These are phyloP conservation scores for Penicillium vulpinum DNA, from an alignment of 2,329 filamentous ascomycete genomes.

Conservation along the genomic window DNA sequence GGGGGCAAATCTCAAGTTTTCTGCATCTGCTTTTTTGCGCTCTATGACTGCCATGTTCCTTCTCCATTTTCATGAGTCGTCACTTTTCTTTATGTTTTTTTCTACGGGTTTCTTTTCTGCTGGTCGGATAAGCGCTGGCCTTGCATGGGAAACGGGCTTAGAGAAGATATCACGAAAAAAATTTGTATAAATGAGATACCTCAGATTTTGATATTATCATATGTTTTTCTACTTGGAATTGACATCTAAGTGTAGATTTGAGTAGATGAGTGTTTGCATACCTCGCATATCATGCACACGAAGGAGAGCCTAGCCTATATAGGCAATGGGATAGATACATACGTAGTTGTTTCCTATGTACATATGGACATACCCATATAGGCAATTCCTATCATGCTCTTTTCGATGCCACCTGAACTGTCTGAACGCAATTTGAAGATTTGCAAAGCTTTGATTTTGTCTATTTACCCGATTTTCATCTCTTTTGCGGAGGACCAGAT, in stretches of 20 bases:
- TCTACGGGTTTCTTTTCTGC: conserved; percentile 27
- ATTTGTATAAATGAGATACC: conserved; percentile 28
- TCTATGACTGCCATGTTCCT: conserved; percentile 28
- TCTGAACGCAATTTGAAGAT: conserved; percentile 12
- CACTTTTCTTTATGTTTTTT: conserved; percentile 14
- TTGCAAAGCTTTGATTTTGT: conserved; percentile 28
- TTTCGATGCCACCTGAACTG: too few relatives aligned
- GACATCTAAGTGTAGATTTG: not conserved
- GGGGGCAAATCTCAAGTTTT: conserved; percentile 11
- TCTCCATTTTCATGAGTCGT: conserved; percentile 19
- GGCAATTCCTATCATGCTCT: not conserved
- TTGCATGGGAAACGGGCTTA: conserved; percentile 29
- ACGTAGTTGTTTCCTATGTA: not conserved
- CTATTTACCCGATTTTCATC: conserved; percentile 27
- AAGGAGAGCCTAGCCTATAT: not conserved
- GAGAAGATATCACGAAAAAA: conserved; percentile 23
- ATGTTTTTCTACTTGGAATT: not conserved
- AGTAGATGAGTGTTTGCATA: not conserved
- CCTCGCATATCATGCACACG: not conserved
- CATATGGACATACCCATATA: not conserved
- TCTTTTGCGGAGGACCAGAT: conserved; percentile 13
- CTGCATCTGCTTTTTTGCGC: conserved; percentile 19
- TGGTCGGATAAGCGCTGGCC: conserved; percentile 37
- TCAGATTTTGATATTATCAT: conserved; percentile 6
- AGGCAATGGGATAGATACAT: not conserved